phyloP scores from a whole-genome alignment of 805 yeast species.

The Cephaloascus fragrans region DNA sequence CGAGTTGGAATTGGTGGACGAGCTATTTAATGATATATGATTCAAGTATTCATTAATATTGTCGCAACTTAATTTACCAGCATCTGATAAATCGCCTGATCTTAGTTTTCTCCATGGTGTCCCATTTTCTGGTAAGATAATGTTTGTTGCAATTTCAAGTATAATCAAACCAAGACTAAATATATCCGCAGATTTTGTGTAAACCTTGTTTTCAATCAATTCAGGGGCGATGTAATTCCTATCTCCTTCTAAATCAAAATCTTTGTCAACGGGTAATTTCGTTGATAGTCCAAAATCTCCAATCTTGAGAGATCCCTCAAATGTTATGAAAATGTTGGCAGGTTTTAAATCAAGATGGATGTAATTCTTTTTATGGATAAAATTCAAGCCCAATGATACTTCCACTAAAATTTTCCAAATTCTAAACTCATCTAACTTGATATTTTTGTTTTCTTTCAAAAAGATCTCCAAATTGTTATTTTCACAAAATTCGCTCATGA shows the following conservation, averaged over 20 bases:
- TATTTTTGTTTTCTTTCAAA: conserved; percentile 60
- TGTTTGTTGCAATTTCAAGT: conserved; percentile 93
- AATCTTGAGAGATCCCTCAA: conserved; percentile 87
- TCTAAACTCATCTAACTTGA: conserved; percentile 89
- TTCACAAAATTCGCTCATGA: conserved; percentile 93
- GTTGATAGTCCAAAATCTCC: conserved; percentile 97
- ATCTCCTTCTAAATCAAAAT: conserved; percentile 92
- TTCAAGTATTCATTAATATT: conserved; percentile 32
- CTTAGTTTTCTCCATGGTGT: conserved; percentile 92
- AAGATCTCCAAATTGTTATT: conserved; percentile 85
- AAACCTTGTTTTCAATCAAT: conserved; percentile 69
- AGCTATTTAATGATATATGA: conserved; percentile 21
- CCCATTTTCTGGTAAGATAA: conserved; percentile 91
- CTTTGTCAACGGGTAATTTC: conserved; percentile 58
- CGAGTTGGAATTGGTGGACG: conserved; percentile 17
- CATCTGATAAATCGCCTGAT: conserved; percentile 92
- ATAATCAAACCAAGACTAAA: conserved; percentile 91
- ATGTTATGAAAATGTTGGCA: conserved; percentile 87
- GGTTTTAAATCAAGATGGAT: conserved; percentile 91
- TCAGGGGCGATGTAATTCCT: conserved; percentile 98
- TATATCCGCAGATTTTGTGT: conserved; percentile 88
- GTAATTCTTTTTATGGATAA: conserved; percentile 64
- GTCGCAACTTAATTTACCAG: conserved; percentile 66
- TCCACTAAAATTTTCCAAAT: conserved; percentile 95
- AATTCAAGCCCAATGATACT: conserved; percentile 66